Percentiles rank a stretch among this genome's conserved stretches.
Evolutionary conservation across 2,329 filamentous ascomycete genomes (phyloP).

Genomic region (Aphanocladium album): DNA sequence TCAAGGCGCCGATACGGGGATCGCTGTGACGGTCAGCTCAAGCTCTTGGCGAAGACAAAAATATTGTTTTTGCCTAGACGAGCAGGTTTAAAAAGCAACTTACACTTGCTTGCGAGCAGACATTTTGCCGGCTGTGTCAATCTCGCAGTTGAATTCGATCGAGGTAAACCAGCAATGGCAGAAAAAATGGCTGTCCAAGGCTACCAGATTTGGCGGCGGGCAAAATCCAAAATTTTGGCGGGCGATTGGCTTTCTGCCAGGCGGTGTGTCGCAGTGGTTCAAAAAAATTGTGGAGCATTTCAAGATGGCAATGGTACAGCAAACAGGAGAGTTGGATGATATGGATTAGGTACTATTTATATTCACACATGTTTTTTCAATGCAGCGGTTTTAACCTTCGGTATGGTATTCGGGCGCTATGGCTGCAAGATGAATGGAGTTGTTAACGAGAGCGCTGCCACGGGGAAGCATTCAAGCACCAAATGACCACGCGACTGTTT

Average conservation of each 20-base stretch:
- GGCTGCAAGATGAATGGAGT: too few species aligned
- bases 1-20: constrained; percentile 83
- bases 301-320: neutral
- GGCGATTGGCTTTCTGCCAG: neutral
- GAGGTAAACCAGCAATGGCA: constrained; percentile 1
- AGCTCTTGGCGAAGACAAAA: neutral
- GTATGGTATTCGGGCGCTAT: too few species aligned
- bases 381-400: too few species aligned
- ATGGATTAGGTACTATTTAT: too few species aligned
- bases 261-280: neutral
- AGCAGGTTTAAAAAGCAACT: constrained; percentile 17
- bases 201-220: neutral
- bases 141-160: constrained; percentile 15
- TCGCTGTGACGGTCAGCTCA: constrained; percentile 49
- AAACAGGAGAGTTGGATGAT: too few species aligned
- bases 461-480: neutral
- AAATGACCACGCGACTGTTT: neutral
- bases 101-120: constrained; percentile 54
- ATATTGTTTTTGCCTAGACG: neutral
- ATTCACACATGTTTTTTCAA: too few species aligned
- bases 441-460: too few species aligned
- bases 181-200: constrained; percentile 2
- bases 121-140: constrained; percentile 36
- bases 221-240: constrained; percentile 31
- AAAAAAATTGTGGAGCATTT: neutral